Evolutionary conservation across 441 rosid species (phyloP).

Genomic region (Erodium chrysanthum): DNA sequence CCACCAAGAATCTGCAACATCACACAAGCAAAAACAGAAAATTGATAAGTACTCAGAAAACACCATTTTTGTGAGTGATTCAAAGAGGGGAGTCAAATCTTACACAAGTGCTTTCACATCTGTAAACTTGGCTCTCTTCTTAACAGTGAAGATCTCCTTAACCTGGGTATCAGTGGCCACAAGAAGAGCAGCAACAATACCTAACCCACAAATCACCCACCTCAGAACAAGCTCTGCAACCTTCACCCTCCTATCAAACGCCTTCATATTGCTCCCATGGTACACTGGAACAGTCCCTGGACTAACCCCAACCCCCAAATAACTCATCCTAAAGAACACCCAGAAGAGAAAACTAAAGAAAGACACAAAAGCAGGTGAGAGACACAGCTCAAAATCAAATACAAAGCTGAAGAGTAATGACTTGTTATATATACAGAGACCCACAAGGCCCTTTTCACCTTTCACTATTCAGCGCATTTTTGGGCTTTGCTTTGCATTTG

Average conservation of each 20-base stretch:
- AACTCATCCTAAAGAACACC: conserved; percentile 32
- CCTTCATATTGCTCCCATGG: conserved; percentile 40
- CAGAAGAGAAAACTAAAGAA: not conserved
- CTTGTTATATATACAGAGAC: not conserved
- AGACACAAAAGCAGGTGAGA: not conserved
- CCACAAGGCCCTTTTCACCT: not conserved
- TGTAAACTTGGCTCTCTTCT: conserved; percentile 57
- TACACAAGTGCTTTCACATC: conserved; percentile 93
- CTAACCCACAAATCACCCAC: conserved; percentile 43
- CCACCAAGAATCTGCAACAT: conserved; percentile 57
- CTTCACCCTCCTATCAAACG: conserved; percentile 53
- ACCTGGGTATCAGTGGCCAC: conserved; percentile 67
- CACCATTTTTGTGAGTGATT: not conserved
- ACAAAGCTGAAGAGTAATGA: not conserved
- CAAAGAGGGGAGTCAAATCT: conserved; percentile 17
- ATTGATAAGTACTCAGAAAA: not conserved
- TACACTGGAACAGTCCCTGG: conserved; percentile 50
- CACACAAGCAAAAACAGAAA: not conserved
- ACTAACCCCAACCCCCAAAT: conserved; percentile 51
- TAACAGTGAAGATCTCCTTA: conserved; percentile 54
- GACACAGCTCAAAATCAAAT: not conserved
- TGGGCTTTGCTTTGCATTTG: too few species aligned
- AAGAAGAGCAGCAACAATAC: conserved; percentile 47
- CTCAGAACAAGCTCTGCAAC: conserved; percentile 63
- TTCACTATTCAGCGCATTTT: not conserved